Base-by-base conservation (phyloP, 371 early-diverging fungal genomes). In the Mucor racemosus region DNA sequence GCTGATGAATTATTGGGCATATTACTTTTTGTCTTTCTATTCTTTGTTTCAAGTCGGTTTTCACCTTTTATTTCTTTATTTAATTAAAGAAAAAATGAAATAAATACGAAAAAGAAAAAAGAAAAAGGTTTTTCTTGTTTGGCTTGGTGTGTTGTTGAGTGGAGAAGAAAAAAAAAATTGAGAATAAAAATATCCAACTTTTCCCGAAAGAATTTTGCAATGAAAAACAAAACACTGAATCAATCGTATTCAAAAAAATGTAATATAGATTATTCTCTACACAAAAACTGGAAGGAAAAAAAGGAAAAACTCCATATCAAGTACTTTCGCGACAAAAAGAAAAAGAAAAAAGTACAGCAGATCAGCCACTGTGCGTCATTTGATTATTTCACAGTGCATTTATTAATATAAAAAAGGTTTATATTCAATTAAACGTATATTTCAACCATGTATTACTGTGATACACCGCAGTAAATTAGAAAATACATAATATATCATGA, bases 1-100 rank as follows among this genome's bases (percentile, higher is more conserved):
- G 42, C 57, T 31, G 56, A 42, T 50, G 50, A 53, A 21, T 65
- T 65, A 39, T 57, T 64, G 39, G 58, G 56, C 64, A 64, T 64
- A 50, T 44, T 55, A 35, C 55, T 35, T 55, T 55, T 55, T 17
- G 7, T 55, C 21, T 55, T 33, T 33, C 15, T 31, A 11, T 50
- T 21, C 1, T 21, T 50, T 11, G 26, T 8, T 10, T 19, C 11
- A 50, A 26, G 26, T 50, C 21, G 50, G 50, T 7, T 13, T 50
- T 15, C 44, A 15, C 15, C 50, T 21, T 50, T 50, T 7, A 21
- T 10, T 7, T 19, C 50, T 11, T 0, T 26, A 3, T 19, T 26
- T 35, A 33, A 34, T 58, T 58, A 17, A 17, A 38, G 21, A 58
- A 38, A 58, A 38, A 58, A 17, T n/a, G 33, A 38, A n/a, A n/a